phyloP scores from a whole-genome alignment of 768 basidiomycete genomes.

The Auriscalpium vulgare region DNA sequence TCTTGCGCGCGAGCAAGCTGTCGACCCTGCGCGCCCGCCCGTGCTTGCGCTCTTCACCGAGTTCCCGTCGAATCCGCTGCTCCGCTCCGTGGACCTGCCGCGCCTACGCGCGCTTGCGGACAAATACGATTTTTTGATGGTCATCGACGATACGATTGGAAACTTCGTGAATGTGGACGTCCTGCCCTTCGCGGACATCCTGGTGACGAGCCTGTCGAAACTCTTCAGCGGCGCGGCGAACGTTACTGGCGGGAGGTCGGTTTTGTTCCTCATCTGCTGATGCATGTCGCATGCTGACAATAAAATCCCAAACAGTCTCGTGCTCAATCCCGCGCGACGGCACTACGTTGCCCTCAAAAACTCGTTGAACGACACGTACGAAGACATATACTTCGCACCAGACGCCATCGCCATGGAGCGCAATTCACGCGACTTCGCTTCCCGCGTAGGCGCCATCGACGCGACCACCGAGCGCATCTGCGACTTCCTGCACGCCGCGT shows the following conservation, averaged over 20 bases:
- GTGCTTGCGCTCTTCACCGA: conserved; percentile 83
- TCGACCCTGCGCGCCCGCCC: conserved; percentile 42
- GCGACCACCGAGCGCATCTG: conserved; percentile 76
- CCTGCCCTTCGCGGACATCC: conserved; percentile 77
- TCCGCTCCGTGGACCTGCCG: conserved; percentile 72
- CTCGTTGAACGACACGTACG: conserved; percentile 50
- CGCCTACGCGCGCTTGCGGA: conserved; percentile 75
- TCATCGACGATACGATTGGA: conserved; percentile 92
- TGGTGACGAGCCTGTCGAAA: conserved; percentile 89
- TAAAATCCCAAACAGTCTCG: conserved; percentile 44
- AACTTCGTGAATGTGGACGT: conserved; percentile 93
- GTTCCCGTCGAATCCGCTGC: conserved; percentile 91
- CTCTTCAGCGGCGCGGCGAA: conserved; percentile 92
- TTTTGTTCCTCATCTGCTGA: conserved; percentile 4
- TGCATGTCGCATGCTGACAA: background rate
- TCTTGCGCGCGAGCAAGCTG: conserved; percentile 37
- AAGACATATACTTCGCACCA: conserved; percentile 83
- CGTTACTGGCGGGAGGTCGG: conserved; percentile 95
- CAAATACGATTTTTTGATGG: conserved; percentile 78
- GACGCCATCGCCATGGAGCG: conserved; percentile 97
- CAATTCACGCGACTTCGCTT: conserved; percentile 88
- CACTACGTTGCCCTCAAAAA: conserved; percentile 63
- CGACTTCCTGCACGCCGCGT: conserved; percentile 62
- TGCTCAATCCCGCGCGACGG: conserved; percentile 72
- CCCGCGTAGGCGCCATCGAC: conserved; percentile 71